Percentiles rank a stretch among this genome's conserved stretches.
Evolutionary conservation across 495 filamentous ascomycete genomes (phyloP).

Genomic region (Lasiosphaeria ovina): DNA sequence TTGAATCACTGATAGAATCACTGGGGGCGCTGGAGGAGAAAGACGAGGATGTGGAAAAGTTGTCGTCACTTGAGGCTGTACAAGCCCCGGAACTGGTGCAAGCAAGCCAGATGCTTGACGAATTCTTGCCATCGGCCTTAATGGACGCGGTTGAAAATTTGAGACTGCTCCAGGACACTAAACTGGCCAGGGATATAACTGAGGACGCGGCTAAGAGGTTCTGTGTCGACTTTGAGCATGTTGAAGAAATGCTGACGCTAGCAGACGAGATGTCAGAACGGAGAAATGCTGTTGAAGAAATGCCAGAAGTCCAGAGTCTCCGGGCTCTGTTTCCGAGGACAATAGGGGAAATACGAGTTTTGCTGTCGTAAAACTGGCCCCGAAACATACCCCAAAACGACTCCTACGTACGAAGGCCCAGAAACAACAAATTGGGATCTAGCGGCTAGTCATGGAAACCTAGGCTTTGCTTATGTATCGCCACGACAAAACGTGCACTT

Average conservation of each 20-base stretch:
- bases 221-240: constrained; percentile 85
- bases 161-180: constrained; percentile 65
- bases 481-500: too few species aligned
- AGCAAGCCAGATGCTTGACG: constrained; percentile 77
- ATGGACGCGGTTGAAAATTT: constrained; percentile 88
- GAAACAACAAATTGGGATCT: too few species aligned
- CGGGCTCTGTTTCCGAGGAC: constrained; percentile 77
- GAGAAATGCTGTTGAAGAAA: constrained; percentile 32
- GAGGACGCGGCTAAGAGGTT: constrained; percentile 84
- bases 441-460: too few species aligned
- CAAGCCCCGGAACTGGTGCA: constrained; percentile 60
- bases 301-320: constrained; percentile 49
- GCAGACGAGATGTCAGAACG: constrained; percentile 47
- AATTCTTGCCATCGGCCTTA: constrained; percentile 86
- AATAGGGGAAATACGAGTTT: constrained; percentile 77
- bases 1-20: constrained; percentile 65
- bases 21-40: constrained; percentile 42
- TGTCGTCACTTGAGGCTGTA: constrained; percentile 50
- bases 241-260: constrained; percentile 61
- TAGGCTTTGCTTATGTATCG: too few species aligned
- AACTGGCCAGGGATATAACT: constrained; percentile 68
- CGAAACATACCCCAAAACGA: background rate
- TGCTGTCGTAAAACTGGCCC: constrained; percentile 52
- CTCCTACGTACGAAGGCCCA: too few species aligned
- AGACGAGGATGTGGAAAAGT: constrained; percentile 35